These are phyloP conservation scores for Strobilomyces dryophilus DNA, from an alignment of 768 basidiomycete genomes.

Conservation along the genomic window DNA sequence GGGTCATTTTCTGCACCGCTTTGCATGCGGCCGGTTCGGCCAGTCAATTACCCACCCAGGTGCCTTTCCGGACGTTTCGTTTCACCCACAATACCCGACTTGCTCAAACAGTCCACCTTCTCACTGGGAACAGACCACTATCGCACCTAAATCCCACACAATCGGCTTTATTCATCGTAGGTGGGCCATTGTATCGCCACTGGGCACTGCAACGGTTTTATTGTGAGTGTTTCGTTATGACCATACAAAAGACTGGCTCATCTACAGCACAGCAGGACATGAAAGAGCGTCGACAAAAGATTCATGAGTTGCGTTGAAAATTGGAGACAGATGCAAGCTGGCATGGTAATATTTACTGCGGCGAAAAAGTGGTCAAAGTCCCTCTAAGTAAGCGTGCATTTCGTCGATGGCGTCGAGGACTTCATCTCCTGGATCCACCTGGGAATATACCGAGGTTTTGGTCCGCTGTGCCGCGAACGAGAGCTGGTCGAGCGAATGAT, in stretches of 20 bases:
- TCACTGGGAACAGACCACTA: conserved; percentile 1
- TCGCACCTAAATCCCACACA: neutral
- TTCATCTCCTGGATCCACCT: neutral
- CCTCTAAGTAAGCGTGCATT: conserved; percentile 18
- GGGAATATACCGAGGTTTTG: neutral
- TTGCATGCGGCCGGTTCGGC: conserved; percentile 16
- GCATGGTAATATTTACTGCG: neutral
- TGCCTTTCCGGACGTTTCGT: neutral
- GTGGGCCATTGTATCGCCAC: conserved; percentile 4
- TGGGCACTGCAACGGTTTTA: neutral
- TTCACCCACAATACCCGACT: neutral
- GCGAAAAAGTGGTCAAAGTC: conserved; percentile 7
- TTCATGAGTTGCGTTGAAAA: neutral
- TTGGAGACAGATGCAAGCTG: neutral
- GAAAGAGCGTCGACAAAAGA: neutral
- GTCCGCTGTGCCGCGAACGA: conserved; percentile 1
- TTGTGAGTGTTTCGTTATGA: conserved; percentile 1
- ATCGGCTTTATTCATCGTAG: conserved; percentile 12
- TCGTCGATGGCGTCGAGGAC: conserved; percentile 19
- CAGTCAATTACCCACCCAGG: conserved; percentile 1
- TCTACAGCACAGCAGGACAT: neutral
- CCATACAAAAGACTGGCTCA: neutral
- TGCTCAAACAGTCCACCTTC: conserved; percentile 9
- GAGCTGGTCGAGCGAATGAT: conserved; percentile 19
- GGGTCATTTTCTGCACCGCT: conserved; percentile 25